Base-by-base conservation (phyloP, 352 stramenopile genomes). In the Pythium coloratum region DNA sequence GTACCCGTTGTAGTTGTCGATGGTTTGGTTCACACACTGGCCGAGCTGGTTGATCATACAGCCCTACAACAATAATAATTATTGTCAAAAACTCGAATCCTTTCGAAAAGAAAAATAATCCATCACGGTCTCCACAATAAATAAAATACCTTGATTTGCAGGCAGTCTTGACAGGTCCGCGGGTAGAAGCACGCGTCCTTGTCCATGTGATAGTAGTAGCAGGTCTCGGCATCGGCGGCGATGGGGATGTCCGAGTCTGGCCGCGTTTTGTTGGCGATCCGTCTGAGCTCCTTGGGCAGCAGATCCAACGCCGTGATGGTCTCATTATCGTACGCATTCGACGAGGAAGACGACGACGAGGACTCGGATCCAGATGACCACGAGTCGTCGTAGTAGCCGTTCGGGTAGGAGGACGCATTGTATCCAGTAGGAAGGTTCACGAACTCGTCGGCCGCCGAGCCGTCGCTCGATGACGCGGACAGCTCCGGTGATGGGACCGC, bases 11-110 rank as follows among this genome's bases (percentile, higher is more conserved):
- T 70, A 70, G 12, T 20, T 6, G 33, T 70, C 64, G 40, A 51
- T 24, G 3, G 14, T 16, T 49, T 70, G 55, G 49, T 65, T 40
- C 47, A 70, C 64, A 20, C 64, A 70, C 49, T 65, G 55, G 38
- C 64, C 64, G 16, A 70, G 56, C 30, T 70, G 64, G 56, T 70
- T 70, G 64, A 70, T 64, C 64, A 70, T 70, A 20, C 64, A 70
- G 16, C 64, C 64, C 64, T 70, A 50, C 34, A 40, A 24, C 20
- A 24, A 24, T 24, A 24, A 24, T 24, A 24, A 24, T 24, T 24
- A 24, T 24, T 24, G 20, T 24, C 20, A 24, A 24, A 24, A 24
- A 24, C 20, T 24, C 20, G 20, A 24, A 24, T 0, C 20, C 20
- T 24, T 24, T 24, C 20, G 20, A 24, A 24, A 24, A 24, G 20